Evolutionary conservation across 2,329 filamentous ascomycete genomes (phyloP).

Genomic region (Fusarium virguliforme): DNA sequence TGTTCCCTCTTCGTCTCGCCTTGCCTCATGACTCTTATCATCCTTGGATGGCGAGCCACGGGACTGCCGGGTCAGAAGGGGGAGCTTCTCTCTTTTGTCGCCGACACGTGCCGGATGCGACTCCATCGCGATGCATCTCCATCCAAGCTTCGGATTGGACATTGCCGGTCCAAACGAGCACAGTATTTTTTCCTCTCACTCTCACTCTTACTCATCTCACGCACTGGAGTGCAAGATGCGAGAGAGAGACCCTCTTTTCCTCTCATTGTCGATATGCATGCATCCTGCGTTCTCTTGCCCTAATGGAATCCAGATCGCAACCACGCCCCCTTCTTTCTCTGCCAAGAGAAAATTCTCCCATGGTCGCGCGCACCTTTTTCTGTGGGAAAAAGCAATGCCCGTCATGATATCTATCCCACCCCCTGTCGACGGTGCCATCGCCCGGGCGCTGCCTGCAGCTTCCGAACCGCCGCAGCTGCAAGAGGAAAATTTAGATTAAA

Average conservation of each 20-base stretch:
- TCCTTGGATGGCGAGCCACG: slow-evolving; percentile 17
- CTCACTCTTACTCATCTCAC: slow-evolving; percentile 18
- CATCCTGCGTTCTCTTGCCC: slow-evolving; percentile 48
- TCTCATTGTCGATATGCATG: slow-evolving; percentile 37
- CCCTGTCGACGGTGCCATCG: slow-evolving; percentile 42
- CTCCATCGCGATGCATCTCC: slow-evolving; percentile 47
- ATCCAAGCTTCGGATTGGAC: slow-evolving; percentile 27
- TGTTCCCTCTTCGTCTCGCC: not conserved
- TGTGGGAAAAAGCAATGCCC: slow-evolving; percentile 47
- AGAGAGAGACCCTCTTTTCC: slow-evolving; percentile 42
- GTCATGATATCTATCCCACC: slow-evolving; percentile 24
- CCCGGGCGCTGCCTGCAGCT: slow-evolving; percentile 39
- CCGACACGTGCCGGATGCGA: slow-evolving; percentile 43
- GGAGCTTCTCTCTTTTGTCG: slow-evolving; percentile 41
- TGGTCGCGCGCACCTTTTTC: slow-evolving; percentile 11
- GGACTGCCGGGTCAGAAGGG: slow-evolving; percentile 28
- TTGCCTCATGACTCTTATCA: slow-evolving; percentile 44
- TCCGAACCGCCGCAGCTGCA: slow-evolving; percentile 40
- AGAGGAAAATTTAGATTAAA: slow-evolving; percentile 19
- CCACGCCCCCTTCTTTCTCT: slow-evolving; percentile 27
- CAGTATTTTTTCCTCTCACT: slow-evolving; percentile 9
- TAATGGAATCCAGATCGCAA: slow-evolving; percentile 41
- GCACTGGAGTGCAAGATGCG: slow-evolving; percentile 19
- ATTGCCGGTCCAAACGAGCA: slow-evolving; percentile 39
- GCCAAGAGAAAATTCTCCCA: slow-evolving; percentile 28